Conservation (phyloP, 805 yeast species). For the Metschnikowia aberdeeniae region DNA sequence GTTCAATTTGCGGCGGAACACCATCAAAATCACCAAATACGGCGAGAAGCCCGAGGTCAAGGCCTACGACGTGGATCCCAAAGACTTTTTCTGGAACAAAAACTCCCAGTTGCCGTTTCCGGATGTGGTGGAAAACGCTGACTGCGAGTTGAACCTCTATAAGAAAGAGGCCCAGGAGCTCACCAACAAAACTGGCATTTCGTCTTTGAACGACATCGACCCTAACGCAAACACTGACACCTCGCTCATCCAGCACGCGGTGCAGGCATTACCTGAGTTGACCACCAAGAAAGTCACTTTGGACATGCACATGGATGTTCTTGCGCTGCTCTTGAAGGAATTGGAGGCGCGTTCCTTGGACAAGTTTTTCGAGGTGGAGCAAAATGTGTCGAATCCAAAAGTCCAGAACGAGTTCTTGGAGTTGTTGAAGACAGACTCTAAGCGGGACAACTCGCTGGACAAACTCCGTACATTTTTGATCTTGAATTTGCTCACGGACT, state of each 20-base stretch:
- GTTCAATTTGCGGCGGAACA: slow-evolving; percentile 74
- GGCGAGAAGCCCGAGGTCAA: slow-evolving; percentile 35
- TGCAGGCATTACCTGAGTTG: slow-evolving; percentile 86
- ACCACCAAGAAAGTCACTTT: slow-evolving; percentile 83
- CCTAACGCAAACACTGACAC: slow-evolving; percentile 55
- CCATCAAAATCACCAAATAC: slow-evolving; percentile 56
- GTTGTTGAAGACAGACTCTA: slow-evolving; percentile 47
- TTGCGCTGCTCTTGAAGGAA: slow-evolving; percentile 77
- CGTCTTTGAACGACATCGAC: slow-evolving; percentile 72
- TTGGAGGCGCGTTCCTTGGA: slow-evolving; percentile 85
- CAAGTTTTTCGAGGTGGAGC: slow-evolving; percentile 91
- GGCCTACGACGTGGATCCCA: slow-evolving; percentile 84
- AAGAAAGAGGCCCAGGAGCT: slow-evolving; percentile 85
- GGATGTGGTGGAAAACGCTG: slow-evolving; percentile 97
- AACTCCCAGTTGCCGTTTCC: slow-evolving; percentile 92
- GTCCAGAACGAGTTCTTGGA: slow-evolving; percentile 57
- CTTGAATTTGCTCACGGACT: slow-evolving; percentile 52
- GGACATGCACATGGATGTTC: slow-evolving; percentile 95
- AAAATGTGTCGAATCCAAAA: slow-evolving; percentile 62
- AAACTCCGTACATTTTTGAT: slow-evolving; percentile 87
- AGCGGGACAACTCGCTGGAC: slow-evolving; percentile 64
- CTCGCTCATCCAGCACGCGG: slow-evolving; percentile 73
- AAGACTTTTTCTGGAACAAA: slow-evolving; percentile 86
- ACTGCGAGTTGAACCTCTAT: slow-evolving; percentile 72
- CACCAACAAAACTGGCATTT: slow-evolving; percentile 69